A percentile compares a stretch with the other conserved stretches of the same genome.
Conservation (phyloP, 1,284 basidiomycete genomes). For the Cutaneotrichosporon sp. region DNA sequence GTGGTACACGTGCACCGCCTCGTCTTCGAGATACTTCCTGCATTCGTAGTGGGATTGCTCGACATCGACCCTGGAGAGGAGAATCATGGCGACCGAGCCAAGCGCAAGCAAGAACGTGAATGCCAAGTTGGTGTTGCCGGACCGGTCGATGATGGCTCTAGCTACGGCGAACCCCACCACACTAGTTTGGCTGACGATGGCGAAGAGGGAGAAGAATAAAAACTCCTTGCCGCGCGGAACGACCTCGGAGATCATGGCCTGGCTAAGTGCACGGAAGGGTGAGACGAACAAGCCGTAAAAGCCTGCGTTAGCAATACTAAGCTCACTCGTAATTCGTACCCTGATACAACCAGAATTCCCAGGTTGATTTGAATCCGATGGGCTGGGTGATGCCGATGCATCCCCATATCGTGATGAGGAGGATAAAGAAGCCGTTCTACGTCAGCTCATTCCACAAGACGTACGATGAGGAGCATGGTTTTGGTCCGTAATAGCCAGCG, state of each 20-base stretch:
- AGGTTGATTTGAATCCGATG: slow-evolving; percentile 30
- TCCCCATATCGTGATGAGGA: slow-evolving; percentile 48
- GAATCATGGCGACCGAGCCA: slow-evolving; percentile 17
- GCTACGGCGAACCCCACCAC: slow-evolving; percentile 45
- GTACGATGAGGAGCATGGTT: slow-evolving; percentile 55
- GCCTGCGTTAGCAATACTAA: slow-evolving; percentile 42
- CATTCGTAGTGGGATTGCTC: slow-evolving; percentile 27
- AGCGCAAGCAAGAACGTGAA: slow-evolving; percentile 33
- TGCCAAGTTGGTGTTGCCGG: slow-evolving; percentile 27
- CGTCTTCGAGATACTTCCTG: slow-evolving; percentile 42
- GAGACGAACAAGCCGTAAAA: slow-evolving; percentile 60
- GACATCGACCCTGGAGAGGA: slow-evolving; percentile 26
- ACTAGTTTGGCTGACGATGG: slow-evolving; percentile 54
- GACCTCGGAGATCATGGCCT: slow-evolving; percentile 55
- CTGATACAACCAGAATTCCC: slow-evolving; percentile 56
- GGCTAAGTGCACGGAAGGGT: slow-evolving; percentile 43
- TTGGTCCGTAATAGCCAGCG: slow-evolving; percentile 69
- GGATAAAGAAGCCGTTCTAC: slow-evolving; percentile 47
- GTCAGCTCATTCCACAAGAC: slow-evolving; percentile 55
- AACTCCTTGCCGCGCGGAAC: slow-evolving; percentile 47
- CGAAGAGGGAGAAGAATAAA: slow-evolving; percentile 37
- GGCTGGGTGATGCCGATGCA: slow-evolving; percentile 27
- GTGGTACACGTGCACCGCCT: slow-evolving; percentile 40
- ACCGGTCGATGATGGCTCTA: slow-evolving; percentile 29
- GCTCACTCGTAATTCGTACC: background rate